A percentile compares a stretch with the other conserved stretches of the same genome.
Evolutionary conservation across 1,139 yeast genomes (phyloP).

Genomic region (Blastobotrys buckinghamii): DNA sequence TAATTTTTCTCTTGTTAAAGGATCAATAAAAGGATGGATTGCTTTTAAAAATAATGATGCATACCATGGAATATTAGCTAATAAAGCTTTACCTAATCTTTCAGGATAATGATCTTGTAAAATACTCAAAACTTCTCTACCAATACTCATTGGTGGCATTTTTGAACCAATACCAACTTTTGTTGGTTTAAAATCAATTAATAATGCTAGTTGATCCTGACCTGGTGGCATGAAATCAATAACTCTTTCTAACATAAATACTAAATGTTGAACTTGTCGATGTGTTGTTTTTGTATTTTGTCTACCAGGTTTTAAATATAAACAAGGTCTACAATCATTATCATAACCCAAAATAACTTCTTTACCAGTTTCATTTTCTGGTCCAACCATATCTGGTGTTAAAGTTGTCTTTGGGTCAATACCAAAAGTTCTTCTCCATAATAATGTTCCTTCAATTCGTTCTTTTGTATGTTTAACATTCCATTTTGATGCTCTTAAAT

Average conservation of each 20-base stretch:
- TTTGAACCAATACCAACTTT: slow-evolving; percentile 51
- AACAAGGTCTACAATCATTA: slow-evolving; percentile 80
- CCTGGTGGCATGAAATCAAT: slow-evolving; percentile 95
- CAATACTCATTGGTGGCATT: slow-evolving; percentile 76
- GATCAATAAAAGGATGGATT: slow-evolving; percentile 92
- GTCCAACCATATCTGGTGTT: slow-evolving; percentile 56
- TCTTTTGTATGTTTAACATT: slow-evolving; percentile 59
- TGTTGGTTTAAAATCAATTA: slow-evolving; percentile 81
- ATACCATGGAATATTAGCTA: slow-evolving; percentile 89
- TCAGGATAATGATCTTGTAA: slow-evolving; percentile 96
- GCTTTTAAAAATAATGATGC: slow-evolving; percentile 86
- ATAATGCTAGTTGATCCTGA: slow-evolving; percentile 77
- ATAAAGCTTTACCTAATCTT: slow-evolving; percentile 81
- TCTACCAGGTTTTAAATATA: slow-evolving; percentile 84
- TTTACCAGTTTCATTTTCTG: slow-evolving; percentile 83
- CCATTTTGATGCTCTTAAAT: slow-evolving; percentile 92
- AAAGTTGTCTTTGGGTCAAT: slow-evolving; percentile 53
- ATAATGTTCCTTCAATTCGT: slow-evolving; percentile 66
- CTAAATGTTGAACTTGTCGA: slow-evolving; percentile 88
- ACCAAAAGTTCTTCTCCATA: slow-evolving; percentile 94
- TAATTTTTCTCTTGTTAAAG: slow-evolving; percentile 85
- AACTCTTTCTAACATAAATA: slow-evolving; percentile 82
- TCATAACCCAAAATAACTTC: slow-evolving; percentile 86
- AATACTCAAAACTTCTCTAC: slow-evolving; percentile 78
- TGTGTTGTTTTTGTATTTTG: slow-evolving; percentile 86